Conservation (phyloP, 1,284 basidiomycete genomes). For the Fomitopsis pinicola region DNA sequence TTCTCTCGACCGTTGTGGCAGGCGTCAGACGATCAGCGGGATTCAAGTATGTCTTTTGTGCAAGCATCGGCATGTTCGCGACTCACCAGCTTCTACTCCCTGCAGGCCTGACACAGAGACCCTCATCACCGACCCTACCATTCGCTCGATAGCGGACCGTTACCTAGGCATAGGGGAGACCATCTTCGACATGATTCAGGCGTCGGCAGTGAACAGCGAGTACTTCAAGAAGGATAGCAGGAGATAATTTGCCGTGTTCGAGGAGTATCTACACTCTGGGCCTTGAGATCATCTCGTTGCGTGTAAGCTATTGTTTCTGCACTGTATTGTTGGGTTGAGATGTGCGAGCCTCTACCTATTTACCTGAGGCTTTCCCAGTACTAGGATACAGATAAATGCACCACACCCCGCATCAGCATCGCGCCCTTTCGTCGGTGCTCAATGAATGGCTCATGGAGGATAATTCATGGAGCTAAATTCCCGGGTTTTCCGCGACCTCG, state of each 20-base stretch:
- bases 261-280: not conserved
- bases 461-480: too few relatives aligned
- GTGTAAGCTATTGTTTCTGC: not conserved
- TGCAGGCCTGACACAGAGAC: constrained; percentile 62
- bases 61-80: not conserved
- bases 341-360: not conserved
- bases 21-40: constrained; percentile 91
- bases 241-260: constrained; percentile 12
- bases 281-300: not conserved
- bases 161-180: constrained; percentile 88
- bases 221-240: constrained; percentile 63
- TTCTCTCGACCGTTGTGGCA: constrained; percentile 87
- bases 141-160: constrained; percentile 72
- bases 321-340: not conserved
- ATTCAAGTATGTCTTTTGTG: constrained; percentile 60
- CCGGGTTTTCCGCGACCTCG: too few relatives aligned
- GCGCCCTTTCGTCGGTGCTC: too few relatives aligned
- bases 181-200: constrained; percentile 80
- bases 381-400: too few relatives aligned
- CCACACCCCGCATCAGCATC: too few relatives aligned
- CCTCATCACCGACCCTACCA: constrained; percentile 77
- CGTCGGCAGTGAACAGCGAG: constrained; percentile 73
- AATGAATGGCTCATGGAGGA: too few relatives aligned
- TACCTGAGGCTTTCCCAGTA: not conserved
- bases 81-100: not conserved